A percentile compares a stretch with the other conserved stretches of the same genome.
phyloP scores from a whole-genome alignment of 2,329 filamentous ascomycete genomes.

The Ascochyta rabiei region DNA sequence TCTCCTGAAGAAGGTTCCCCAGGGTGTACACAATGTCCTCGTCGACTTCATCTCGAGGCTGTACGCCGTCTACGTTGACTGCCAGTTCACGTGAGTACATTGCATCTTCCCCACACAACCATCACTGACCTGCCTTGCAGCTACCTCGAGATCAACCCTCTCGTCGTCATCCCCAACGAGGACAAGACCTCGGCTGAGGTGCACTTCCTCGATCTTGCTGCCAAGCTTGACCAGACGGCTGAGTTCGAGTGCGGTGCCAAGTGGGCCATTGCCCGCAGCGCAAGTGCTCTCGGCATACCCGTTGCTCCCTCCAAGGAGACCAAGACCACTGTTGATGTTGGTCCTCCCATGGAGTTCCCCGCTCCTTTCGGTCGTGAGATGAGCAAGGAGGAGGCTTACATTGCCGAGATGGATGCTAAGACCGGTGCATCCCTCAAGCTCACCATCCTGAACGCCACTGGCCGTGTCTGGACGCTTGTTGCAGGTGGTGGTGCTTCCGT shows the following conservation, averaged over 20 bases:
- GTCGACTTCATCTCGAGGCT: conserved; percentile 98
- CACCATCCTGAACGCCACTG: conserved; percentile 88
- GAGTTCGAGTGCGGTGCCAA: conserved; percentile 99
- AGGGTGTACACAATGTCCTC: conserved; percentile 95
- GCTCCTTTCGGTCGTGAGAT: conserved; percentile 98
- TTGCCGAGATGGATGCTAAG: conserved; percentile 98
- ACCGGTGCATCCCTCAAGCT: conserved; percentile 98
- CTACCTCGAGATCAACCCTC: conserved; percentile 99
- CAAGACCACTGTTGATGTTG: conserved; percentile 93
- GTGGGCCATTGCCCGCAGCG: conserved; percentile 95
- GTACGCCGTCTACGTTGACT: conserved; percentile 99
- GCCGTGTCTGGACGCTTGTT: conserved; percentile 97
- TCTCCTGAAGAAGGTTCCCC: conserved; percentile 90
- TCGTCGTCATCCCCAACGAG: conserved; percentile 95
- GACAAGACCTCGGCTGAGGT: conserved; percentile 91
- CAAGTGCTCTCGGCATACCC: conserved; percentile 84
- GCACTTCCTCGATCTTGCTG: conserved; percentile 97
- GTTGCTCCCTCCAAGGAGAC: conserved; percentile 63
- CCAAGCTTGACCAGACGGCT: conserved; percentile 98
- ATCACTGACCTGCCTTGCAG: conserved; percentile 33
- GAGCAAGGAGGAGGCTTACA: conserved; percentile 98
- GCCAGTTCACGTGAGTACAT: conserved; percentile 80
- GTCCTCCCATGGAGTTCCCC: conserved; percentile 98
- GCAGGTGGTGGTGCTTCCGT: conserved; percentile 99
- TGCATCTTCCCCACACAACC: background rate